A percentile compares a stretch with the other conserved stretches of the same genome.
Conservation (phyloP, 139 green algal species). For the Spirogloea muscicola region DNA sequence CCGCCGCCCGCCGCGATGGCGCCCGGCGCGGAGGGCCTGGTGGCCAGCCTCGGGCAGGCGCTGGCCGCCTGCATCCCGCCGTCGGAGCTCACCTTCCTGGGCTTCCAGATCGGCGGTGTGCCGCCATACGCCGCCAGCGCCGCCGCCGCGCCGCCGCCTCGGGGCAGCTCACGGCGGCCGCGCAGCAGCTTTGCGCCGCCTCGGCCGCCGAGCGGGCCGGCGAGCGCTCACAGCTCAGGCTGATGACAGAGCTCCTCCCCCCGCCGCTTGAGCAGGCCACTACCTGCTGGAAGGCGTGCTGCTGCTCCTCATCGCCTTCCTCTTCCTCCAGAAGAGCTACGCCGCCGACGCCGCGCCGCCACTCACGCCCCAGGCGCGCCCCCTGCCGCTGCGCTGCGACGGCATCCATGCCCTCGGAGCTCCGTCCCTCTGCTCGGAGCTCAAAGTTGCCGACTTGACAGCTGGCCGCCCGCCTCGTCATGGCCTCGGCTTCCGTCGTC, state of each 20-base stretch:
- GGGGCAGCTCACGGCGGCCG: no score
- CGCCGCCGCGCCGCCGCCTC: background rate
- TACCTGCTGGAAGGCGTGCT: conserved; percentile 39
- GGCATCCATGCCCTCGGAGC: background rate
- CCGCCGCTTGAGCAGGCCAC: conserved; percentile 20
- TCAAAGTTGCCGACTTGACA: no score
- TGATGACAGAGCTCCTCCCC: no score
- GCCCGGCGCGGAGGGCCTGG: background rate
- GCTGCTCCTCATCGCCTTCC: conserved; percentile 38
- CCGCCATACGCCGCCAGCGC: background rate
- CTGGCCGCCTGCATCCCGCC: background rate
- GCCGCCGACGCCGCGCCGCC: no score
- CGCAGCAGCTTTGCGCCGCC: no score
- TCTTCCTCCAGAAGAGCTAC: conserved; percentile 48
- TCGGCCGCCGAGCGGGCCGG: no score
- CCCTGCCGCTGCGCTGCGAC: conserved; percentile 37
- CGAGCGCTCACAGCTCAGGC: no score
- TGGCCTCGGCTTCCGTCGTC: background rate
- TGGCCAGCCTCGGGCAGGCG: no score
- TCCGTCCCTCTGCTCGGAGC: background rate
- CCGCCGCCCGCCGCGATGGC: background rate
- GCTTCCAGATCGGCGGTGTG: background rate
- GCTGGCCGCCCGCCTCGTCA: background rate
- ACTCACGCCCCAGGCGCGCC: conserved; percentile 23
- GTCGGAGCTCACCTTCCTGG: background rate